Base-by-base conservation (phyloP, 2,329 filamentous ascomycete genomes). In the Alternaria hordeiaustralica region DNA sequence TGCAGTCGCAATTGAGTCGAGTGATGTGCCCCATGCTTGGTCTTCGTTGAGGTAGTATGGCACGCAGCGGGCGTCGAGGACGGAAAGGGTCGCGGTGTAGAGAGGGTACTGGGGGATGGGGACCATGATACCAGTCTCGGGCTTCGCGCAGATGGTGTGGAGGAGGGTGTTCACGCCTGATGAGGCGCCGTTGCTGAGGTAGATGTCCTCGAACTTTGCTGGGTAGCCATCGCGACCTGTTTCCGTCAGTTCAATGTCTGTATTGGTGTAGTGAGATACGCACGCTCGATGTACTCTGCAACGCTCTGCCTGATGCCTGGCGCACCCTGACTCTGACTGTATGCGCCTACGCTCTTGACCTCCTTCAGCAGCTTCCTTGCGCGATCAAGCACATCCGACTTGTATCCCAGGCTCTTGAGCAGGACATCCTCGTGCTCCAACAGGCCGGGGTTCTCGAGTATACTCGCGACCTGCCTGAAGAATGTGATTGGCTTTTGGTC, bases 401-500 rank as follows among this genome's bases (percentile, higher is more conserved):
- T 91, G 85, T 98, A 99, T 69, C 91, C 94, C 70, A 98, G 87
- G 47, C 85, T 81, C 60, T 89, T 87, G 77, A 90, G 83, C 67
- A 98, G 84, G n/a, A 91, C 90, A 69, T 95, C 88, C 79, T 93
- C 89, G 73, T 96, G 90, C 77, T 97, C 87, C 64, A 99, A 86
- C 33, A 99, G 85, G 61, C 85, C 80, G 1, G 96, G 96, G 84
- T 98, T 94, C 86, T 99, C 96, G 63, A 98, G 83, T 66, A 99
- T 82, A 82, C 93, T 97, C 75, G 96, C 87, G 26, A 99, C 96
- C 84, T 99, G 95, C 73, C 96, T 90, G 89, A 99, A 97, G 87
- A 97, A 99, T 72, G 96, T 99, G 76, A 99, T 95, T 76, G 96
- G 96, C 86, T 98, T 96, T 87, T 99, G 96, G 83, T 97, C 96